Base-by-base conservation (phyloP, 2,329 filamentous ascomycete species). In the Aquanectria penicillioides region DNA sequence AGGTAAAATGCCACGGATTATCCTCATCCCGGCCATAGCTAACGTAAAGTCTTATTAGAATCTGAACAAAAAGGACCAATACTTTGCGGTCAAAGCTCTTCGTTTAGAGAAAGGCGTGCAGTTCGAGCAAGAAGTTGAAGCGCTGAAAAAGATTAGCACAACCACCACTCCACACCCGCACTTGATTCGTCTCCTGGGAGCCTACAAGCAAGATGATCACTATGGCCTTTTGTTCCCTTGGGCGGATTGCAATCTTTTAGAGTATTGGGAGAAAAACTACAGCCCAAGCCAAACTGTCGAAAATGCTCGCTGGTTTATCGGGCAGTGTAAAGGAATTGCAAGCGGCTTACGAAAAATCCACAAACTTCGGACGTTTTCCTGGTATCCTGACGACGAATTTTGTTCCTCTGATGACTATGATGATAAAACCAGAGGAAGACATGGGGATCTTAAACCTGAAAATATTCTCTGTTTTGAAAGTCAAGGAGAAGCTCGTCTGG, bases 201-300 rank as follows among this genome's bases (percentile, higher is more conserved):
- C 58, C 5, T 61, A 49, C 18, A 29, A 49, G 6, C 26, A 12
- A 9, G 58, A 37, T 12, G 2, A 18, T 2, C 17, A 17, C 9
- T 54, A 58, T 25, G 40, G 55, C 17, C 34, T 58, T 11, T 29
- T 61, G 1, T 61, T 61, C 5, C 38, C 44, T 4, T 61, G 48
- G 17, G 61, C 61, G 0, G 34, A 63, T 2, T 48, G 38, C 5
- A 63, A 61, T n/a, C 5, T 63, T 7, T 15, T n/a, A 25, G 43
- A 61, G 2, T 15, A 57, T 1, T 61, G 57, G 61, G 40, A 37
- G 13, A 4, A 22, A 18, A 8, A 28, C 8, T 12, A 28, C 0
- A 3, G 1, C 4, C 25, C 25, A 20, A 0, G 15, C 2, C 25
- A 4, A 8, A 44, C 40, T 7, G 11, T 28, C 11, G 40, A 44